Percentiles rank a stretch among this genome's conserved stretches.
Conservation (phyloP, 108 stramenopile genomes). For the Nitzschia sp. region DNA sequence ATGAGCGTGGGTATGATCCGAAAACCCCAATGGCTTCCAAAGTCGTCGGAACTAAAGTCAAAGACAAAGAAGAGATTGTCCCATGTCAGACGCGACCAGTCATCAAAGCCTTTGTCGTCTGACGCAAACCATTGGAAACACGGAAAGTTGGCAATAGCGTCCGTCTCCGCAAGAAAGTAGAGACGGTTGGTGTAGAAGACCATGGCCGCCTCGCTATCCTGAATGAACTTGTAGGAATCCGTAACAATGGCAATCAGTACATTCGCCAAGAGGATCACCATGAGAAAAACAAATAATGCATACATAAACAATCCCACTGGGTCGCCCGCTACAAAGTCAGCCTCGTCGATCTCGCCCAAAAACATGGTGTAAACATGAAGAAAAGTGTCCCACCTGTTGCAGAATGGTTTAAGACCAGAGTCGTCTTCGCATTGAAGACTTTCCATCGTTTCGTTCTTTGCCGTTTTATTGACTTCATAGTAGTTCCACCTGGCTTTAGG, state of each 20-base stretch:
- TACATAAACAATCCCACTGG: slow-evolving; percentile 39
- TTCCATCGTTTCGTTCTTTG: not conserved
- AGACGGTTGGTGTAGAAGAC: slow-evolving; percentile 76
- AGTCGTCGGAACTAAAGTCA: not conserved
- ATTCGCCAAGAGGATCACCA: slow-evolving; percentile 60
- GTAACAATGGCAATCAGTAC: slow-evolving; percentile 58
- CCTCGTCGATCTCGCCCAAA: slow-evolving; percentile 43
- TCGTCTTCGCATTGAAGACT: not conserved
- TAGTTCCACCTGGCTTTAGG: not conserved
- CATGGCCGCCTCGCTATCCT: slow-evolving; percentile 66
- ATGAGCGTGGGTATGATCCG: slow-evolving; percentile 25
- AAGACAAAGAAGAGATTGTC: not conserved
- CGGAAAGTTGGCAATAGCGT: slow-evolving; percentile 43
- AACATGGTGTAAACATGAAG: slow-evolving; percentile 60
- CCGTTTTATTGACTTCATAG: not conserved
- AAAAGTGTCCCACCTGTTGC: slow-evolving; percentile 45
- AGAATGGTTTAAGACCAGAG: slow-evolving; percentile 34
- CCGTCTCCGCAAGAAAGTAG: slow-evolving; percentile 65
- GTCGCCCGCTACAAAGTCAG: slow-evolving; percentile 33
- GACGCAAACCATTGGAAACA: slow-evolving; percentile 18
- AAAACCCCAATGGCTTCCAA: not conserved
- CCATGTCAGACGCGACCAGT: not conserved
- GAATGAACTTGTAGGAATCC: slow-evolving; percentile 65
- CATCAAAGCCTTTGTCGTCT: not conserved
- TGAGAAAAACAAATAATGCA: slow-evolving; percentile 55